Conservation (phyloP, 805 yeast genomes). For the Lipomyces anomalus region DNA sequence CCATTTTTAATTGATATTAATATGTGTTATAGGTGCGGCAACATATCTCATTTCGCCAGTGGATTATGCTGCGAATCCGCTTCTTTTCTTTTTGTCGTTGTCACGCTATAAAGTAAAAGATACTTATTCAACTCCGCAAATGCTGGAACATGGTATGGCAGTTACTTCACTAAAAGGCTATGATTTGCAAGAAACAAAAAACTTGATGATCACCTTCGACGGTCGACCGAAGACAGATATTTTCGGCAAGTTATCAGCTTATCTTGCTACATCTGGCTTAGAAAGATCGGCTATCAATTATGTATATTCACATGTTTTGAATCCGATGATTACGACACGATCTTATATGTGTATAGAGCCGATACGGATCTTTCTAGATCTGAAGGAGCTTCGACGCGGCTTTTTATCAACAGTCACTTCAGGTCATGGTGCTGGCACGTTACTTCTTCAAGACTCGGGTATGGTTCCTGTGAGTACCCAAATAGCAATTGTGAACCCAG, state of each 20-base stretch:
- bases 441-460: constrained; percentile 88
- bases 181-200: constrained; percentile 58
- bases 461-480: constrained; percentile 94
- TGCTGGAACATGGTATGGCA: constrained; percentile 68
- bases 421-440: constrained; percentile 39
- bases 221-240: constrained; percentile 65
- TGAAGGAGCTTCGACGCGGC: constrained; percentile 85
- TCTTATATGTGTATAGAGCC: constrained; percentile 88
- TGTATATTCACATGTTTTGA: constrained; percentile 70
- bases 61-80: constrained; percentile 70
- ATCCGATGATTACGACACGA: constrained; percentile 77
- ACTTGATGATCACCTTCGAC: constrained; percentile 75
- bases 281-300: constrained; percentile 66
- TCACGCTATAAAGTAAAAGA: constrained; percentile 80
- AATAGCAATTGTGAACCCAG: constrained; percentile 92
- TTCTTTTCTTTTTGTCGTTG: constrained; percentile 59
- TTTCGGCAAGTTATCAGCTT: constrained; percentile 50
- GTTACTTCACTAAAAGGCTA: constrained; percentile 56
- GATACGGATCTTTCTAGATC: constrained; percentile 79
- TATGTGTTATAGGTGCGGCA: constrained; percentile 54
- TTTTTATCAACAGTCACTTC: constrained; percentile 72
- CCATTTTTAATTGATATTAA: too few species aligned
- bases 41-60: constrained; percentile 75
- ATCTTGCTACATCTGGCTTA: constrained; percentile 59
- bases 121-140: constrained; percentile 74